phyloP scores from a whole-genome alignment of 2,329 filamentous ascomycete species.

The Monilinia fructicola region DNA sequence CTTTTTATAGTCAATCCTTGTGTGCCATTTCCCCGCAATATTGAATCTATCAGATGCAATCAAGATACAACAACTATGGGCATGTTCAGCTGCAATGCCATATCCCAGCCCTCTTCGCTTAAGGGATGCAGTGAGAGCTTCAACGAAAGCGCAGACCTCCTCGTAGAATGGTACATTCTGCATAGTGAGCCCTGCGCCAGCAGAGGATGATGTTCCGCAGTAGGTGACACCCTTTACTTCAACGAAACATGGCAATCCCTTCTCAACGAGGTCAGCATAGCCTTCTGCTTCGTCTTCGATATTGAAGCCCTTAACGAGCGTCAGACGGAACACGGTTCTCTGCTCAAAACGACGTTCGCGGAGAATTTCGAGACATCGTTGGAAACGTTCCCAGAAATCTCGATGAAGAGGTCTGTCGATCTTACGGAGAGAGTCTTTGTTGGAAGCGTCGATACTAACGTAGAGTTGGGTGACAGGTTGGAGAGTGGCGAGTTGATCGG shows the following conservation, averaged over 20 bases:
- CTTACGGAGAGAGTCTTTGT: slow-evolving; percentile 79
- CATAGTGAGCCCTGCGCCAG: slow-evolving; percentile 89
- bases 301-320: slow-evolving; percentile 97
- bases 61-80: slow-evolving; percentile 89
- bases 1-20: slow-evolving; percentile 81
- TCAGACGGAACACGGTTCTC: slow-evolving; percentile 90
- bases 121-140: slow-evolving; percentile 69
- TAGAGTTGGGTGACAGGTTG: slow-evolving; percentile 92
- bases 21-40: slow-evolving; percentile 80
- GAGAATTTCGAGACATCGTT: slow-evolving; percentile 84
- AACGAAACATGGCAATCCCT: slow-evolving; percentile 84
- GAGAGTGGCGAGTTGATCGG: slow-evolving; percentile 79
- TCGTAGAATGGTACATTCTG: slow-evolving; percentile 95
- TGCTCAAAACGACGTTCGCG: slow-evolving; percentile 80
- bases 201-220: slow-evolving; percentile 85
- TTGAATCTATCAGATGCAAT: slow-evolving; percentile 80
- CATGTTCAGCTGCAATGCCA: slow-evolving; percentile 91
- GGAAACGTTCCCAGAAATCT: slow-evolving; percentile 97
- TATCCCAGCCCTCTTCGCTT: slow-evolving; percentile 71
- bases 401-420: slow-evolving; percentile 92
- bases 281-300: slow-evolving; percentile 89
- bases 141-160: slow-evolving; percentile 82
- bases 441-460: slow-evolving; percentile 92
- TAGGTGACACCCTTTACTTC: slow-evolving; percentile 97
- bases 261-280: slow-evolving; percentile 85